phyloP scores from a whole-genome alignment of 169 alveolate genomes.

The Cryptosporidium parvum region DNA sequence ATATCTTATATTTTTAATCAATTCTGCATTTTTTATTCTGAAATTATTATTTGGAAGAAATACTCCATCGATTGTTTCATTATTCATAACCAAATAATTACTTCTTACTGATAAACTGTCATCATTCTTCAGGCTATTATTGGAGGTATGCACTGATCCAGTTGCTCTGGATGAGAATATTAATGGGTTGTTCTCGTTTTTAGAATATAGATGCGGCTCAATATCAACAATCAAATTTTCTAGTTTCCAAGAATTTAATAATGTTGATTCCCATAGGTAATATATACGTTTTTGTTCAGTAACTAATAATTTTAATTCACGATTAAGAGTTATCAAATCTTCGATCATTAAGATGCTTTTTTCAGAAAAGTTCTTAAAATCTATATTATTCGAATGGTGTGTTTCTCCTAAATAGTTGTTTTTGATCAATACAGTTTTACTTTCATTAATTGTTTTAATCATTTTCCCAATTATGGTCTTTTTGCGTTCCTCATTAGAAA shows the following conservation, averaged over 20 bases:
- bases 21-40: not conserved
- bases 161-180: not conserved
- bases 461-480: slow-evolving; percentile 1
- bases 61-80: not conserved
- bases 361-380: not conserved
- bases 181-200: not conserved
- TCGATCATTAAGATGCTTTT: not conserved
- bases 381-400: not conserved
- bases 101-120: not conserved
- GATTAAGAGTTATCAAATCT: slow-evolving; percentile 15
- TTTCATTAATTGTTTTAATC: slow-evolving; percentile 12
- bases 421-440: not conserved
- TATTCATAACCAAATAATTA: too few relatives aligned
- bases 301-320: slow-evolving; percentile 11
- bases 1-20: not conserved
- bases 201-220: not conserved
- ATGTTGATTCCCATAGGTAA: slow-evolving; percentile 23
- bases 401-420: not conserved
- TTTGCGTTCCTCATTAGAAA: not conserved
- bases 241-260: slow-evolving; percentile 22
- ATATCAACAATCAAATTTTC: not conserved
- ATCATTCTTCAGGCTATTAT: not conserved
- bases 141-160: not conserved
- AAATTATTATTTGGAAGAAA: not conserved
- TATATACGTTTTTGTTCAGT: slow-evolving; percentile 33